Conservation (phyloP, 2,329 filamentous ascomycete species). For the Akanthomyces dipterigenus region DNA sequence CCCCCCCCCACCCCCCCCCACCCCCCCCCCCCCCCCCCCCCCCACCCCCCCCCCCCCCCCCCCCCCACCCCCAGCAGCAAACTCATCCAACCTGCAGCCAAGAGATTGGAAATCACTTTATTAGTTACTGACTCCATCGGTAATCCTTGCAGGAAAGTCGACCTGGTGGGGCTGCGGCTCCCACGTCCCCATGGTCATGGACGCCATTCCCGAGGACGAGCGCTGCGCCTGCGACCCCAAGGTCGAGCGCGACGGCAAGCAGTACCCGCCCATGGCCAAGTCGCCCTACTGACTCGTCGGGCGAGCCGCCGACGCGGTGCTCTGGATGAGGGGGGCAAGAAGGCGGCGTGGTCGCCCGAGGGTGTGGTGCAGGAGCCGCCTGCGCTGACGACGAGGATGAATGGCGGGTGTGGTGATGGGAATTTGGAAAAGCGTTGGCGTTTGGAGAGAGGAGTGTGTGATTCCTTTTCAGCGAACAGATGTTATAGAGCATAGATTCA, state of each 20-base stretch:
- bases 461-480: not conserved
- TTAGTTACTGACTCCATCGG: too few species aligned
- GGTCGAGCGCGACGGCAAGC: constrained; percentile 51
- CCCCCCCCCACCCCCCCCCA: too few species aligned
- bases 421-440: not conserved
- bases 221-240: constrained; percentile 62
- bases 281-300: constrained; percentile 33
- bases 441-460: not conserved
- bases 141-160: constrained; percentile 40
- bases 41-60: too few species aligned
- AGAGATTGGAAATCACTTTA: too few species aligned
- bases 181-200: constrained; percentile 57
- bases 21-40: too few species aligned
- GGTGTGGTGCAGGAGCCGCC: constrained; percentile 25
- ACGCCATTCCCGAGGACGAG: constrained; percentile 47
- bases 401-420: not conserved
- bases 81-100: too few species aligned
- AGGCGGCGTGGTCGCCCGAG: constrained; percentile 22
- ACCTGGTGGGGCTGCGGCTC: constrained; percentile 61
- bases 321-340: constrained; percentile 24
- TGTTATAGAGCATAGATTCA: not conserved
- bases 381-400: constrained; percentile 8
- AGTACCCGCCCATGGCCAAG: constrained; percentile 58
- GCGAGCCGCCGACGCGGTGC: constrained; percentile 21
- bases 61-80: too few species aligned